A percentile compares a stretch with the other conserved stretches of the same genome.
Evolutionary conservation across 805 yeast species (phyloP).

Genomic region (Teunomyces panamensis): DNA sequence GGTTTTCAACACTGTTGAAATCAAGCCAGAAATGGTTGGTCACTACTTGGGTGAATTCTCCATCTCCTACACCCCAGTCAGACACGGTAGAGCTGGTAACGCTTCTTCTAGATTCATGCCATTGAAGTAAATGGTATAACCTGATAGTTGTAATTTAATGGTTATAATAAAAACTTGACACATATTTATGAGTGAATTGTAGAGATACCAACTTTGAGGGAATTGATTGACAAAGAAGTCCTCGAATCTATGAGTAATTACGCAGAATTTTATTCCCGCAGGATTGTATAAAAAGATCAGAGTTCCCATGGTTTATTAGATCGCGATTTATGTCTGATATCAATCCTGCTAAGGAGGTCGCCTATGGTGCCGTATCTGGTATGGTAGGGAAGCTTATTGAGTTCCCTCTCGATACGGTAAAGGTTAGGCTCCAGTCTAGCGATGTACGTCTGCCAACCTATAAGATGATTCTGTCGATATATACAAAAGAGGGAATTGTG

Average conservation of each 20-base stretch:
- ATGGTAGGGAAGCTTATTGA: conserved; percentile 81
- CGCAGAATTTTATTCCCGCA: not conserved
- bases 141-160: conserved; percentile 12
- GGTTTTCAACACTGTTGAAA: conserved; percentile 97
- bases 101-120: conserved; percentile 79
- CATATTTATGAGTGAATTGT: conserved; percentile 2
- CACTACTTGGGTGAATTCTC: conserved; percentile 99
- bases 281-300: not conserved
- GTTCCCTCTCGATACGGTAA: conserved; percentile 90
- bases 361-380: conserved; percentile 64
- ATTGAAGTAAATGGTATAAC: conserved; percentile 36
- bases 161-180: conserved; percentile 11
- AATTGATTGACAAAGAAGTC: not conserved
- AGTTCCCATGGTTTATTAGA: not conserved
- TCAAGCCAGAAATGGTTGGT: conserved; percentile 99
- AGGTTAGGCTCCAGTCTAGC: conserved; percentile 78
- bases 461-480: conserved; percentile 64
- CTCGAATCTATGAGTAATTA: not conserved
- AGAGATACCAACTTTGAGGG: not conserved
- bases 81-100: conserved; percentile 98
- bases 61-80: conserved; percentile 98
- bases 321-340: not conserved
- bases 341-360: conserved; percentile 37
- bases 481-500: conserved; percentile 62
- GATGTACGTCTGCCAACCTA: conserved; percentile 46